A percentile compares a stretch with the other conserved stretches of the same genome.
phyloP scores from a whole-genome alignment of 2,329 filamentous ascomycete genomes.

The Hymenotorrendiella dingleyae region DNA sequence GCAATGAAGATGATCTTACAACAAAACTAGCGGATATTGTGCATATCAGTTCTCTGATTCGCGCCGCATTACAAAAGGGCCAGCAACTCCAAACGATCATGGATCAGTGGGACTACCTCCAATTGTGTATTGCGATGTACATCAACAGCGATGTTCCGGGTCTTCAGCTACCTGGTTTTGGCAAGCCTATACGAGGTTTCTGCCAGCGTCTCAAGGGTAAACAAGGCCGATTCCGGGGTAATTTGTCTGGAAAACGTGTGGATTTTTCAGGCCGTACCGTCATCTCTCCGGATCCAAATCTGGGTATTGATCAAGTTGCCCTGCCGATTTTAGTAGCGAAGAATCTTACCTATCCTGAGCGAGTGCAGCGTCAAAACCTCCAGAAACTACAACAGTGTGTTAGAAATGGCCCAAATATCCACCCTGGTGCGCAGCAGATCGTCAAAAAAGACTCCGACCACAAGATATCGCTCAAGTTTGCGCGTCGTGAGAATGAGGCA shows the following conservation, averaged over 20 bases:
- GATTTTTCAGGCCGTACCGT: conserved; percentile 97
- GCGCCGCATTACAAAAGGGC: conserved; percentile 74
- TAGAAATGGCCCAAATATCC: conserved; percentile 66
- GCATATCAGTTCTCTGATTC: conserved; percentile 82
- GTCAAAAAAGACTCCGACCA: conserved; percentile 63
- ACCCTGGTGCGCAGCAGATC: conserved; percentile 84
- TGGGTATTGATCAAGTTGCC: conserved; percentile 89
- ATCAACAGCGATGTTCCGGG: conserved; percentile 96
- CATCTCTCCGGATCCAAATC: conserved; percentile 93
- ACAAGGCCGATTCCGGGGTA: conserved; percentile 93
- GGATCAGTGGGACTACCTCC: conserved; percentile 97
- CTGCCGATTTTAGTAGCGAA: conserved; percentile 89
- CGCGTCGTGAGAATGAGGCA: conserved; percentile 64
- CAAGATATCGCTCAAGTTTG: conserved; percentile 71
- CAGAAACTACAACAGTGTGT: conserved; percentile 72
- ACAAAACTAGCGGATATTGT: conserved; percentile 97
- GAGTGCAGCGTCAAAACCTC: conserved; percentile 78
- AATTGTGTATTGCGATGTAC: conserved; percentile 93
- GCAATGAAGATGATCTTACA: conserved; percentile 93
- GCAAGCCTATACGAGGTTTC: conserved; percentile 86
- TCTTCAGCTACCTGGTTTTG: conserved; percentile 79
- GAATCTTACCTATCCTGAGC: conserved; percentile 92
- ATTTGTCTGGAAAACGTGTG: conserved; percentile 95
- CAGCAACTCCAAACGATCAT: conserved; percentile 84
- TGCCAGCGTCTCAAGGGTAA: conserved; percentile 96